phyloP scores from a whole-genome alignment of 345 rosid species.

The Brassica cretica region DNA sequence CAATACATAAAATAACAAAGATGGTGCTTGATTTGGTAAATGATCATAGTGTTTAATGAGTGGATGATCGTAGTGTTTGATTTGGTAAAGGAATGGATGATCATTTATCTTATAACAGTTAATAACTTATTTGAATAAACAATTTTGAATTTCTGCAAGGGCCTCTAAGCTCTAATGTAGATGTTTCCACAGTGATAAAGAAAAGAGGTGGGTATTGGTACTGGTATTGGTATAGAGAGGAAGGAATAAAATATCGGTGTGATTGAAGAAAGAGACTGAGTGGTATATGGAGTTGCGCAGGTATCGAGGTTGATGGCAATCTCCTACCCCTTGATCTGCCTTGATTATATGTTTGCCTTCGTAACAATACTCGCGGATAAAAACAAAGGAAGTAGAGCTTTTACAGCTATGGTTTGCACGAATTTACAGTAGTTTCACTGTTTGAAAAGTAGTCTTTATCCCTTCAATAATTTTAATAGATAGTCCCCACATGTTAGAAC shows the following conservation, averaged over 20 bases:
- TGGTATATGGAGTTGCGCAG: conserved; percentile 24
- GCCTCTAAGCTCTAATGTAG: background rate
- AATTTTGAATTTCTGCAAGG: background rate
- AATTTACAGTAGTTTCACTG: conserved; percentile 33
- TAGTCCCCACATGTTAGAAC: conserved; percentile 39
- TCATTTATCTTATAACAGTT: no score
- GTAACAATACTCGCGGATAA: conserved; percentile 7
- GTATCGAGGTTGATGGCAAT: conserved; percentile 41
- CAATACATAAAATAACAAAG: no score
- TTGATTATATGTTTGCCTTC: conserved; percentile 24
- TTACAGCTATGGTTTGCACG: conserved; percentile 39
- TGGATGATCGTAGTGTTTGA: no score
- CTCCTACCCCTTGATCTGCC: conserved; percentile 32
- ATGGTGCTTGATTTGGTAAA: no score
- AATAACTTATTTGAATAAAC: background rate
- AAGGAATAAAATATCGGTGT: background rate
- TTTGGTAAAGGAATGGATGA: no score
- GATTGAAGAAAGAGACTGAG: conserved; percentile 12
- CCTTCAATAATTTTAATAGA: conserved; percentile 32
- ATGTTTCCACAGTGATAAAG: background rate
- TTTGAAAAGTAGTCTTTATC: conserved; percentile 30
- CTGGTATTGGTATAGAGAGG: background rate
- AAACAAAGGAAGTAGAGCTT: background rate
- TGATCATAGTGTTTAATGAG: no score
- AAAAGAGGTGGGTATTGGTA: background rate